Conservation (phyloP, 2,329 filamentous ascomycete genomes). For the Aspergillus aculeatinus region DNA sequence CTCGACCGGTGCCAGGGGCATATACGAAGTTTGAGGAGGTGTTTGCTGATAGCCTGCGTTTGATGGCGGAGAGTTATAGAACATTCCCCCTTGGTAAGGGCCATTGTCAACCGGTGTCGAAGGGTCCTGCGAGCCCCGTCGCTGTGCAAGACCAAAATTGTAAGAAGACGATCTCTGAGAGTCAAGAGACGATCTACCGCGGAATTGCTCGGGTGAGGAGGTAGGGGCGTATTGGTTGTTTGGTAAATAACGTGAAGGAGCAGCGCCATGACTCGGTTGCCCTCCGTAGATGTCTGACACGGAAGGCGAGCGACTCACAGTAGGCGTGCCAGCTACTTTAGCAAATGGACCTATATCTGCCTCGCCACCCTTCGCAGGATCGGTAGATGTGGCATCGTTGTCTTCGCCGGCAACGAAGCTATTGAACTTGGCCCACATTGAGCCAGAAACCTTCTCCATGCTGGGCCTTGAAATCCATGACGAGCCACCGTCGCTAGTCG, state of each 20-base stretch:
- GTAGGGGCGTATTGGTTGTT: conserved; percentile 47
- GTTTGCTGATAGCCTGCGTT: conserved; percentile 36
- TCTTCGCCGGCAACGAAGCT: conserved; percentile 96
- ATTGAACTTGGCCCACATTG: conserved; percentile 89
- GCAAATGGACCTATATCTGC: conserved; percentile 76
- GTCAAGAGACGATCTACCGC: conserved; percentile 51
- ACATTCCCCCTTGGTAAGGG: conserved; percentile 30
- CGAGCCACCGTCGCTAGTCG: conserved; percentile 74
- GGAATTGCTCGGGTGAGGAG: conserved; percentile 53
- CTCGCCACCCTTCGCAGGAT: conserved; percentile 56
- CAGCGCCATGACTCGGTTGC: conserved; percentile 33
- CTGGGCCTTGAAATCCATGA: conserved; percentile 94
- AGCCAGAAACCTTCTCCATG: conserved; percentile 92
- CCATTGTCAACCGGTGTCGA: conserved; percentile 34
- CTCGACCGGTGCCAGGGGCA: conserved; percentile 42
- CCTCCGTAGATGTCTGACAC: conserved; percentile 71
- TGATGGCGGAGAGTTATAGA: conserved; percentile 34
- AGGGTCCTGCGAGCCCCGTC: conserved; percentile 40
- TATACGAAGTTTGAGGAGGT: conserved; percentile 39
- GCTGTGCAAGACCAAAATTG: conserved; percentile 33
- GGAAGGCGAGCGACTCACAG: conserved; percentile 71
- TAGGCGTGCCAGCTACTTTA: conserved; percentile 72
- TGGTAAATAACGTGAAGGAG: conserved; percentile 46
- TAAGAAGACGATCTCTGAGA: conserved; percentile 45
- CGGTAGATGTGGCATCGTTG: conserved; percentile 61